These are phyloP conservation scores for Phytopythium helicoides DNA, from an alignment of 352 stramenopile species.

Conservation along the genomic window DNA sequence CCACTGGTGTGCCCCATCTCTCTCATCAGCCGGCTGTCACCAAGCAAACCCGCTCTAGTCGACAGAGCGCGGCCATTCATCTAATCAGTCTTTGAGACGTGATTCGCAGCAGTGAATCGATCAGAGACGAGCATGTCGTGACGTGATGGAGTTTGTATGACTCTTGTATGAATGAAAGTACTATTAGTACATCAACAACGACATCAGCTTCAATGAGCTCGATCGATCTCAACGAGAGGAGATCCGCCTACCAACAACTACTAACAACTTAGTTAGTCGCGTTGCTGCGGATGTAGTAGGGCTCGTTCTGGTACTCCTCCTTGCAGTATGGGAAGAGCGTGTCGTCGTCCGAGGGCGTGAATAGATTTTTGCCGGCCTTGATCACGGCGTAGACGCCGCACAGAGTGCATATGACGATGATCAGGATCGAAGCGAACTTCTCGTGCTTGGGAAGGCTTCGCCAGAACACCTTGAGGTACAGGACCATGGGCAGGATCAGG, in stretches of 20 bases:
- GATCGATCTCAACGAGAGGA: no score
- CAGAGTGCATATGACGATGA: conserved; percentile 39
- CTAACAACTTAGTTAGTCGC: conserved; percentile 18
- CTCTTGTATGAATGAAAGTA: no score
- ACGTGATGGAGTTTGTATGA: no score
- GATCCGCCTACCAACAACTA: no score
- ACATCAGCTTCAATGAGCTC: no score
- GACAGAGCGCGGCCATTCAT: not conserved
- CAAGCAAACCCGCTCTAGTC: conserved; percentile 3
- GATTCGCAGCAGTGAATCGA: not conserved
- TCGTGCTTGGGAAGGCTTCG: conserved; percentile 34
- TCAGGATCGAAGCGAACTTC: conserved; percentile 30
- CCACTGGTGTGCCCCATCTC: not conserved
- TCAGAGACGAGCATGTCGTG: no score
- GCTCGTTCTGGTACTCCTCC: conserved; percentile 33
- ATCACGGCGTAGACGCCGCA: conserved; percentile 54
- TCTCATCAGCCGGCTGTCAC: not conserved
- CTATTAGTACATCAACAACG: no score
- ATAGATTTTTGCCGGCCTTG: conserved; percentile 49
- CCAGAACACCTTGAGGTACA: conserved; percentile 53
- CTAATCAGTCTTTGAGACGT: no score
- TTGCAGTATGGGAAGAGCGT: conserved; percentile 60
- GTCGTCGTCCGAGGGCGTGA: conserved; percentile 35
- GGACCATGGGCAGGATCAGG: conserved; percentile 48
- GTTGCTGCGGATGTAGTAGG: conserved; percentile 45